Percentiles rank a stretch among this genome's conserved stretches.
Conservation (phyloP, 768 basidiomycete genomes). For the Butyriboletus loyo region DNA sequence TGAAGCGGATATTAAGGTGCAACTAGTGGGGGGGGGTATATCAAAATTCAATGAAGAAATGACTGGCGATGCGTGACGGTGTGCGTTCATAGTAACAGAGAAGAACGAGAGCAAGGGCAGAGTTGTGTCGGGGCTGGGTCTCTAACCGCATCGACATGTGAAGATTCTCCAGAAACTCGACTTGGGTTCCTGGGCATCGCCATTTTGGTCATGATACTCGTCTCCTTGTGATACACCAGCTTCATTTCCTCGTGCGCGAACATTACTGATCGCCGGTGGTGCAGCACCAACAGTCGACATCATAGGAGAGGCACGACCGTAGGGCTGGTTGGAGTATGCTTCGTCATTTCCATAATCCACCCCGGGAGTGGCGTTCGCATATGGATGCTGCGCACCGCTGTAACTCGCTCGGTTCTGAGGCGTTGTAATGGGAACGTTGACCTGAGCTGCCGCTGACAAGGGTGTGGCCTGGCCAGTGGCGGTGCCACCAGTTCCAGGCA, state of each 20-base stretch:
- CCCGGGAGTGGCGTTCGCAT: slow-evolving; percentile 58
- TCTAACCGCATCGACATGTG: slow-evolving; percentile 74
- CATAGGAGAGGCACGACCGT: slow-evolving; percentile 84
- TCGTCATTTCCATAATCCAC: slow-evolving; percentile 65
- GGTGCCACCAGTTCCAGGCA: slow-evolving; percentile 47
- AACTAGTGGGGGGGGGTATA: slow-evolving; percentile 34
- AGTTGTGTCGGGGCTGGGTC: slow-evolving; percentile 5
- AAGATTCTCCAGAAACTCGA: slow-evolving; percentile 62
- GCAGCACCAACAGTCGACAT: slow-evolving; percentile 64
- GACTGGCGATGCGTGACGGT: slow-evolving; percentile 31
- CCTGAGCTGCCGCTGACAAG: slow-evolving; percentile 71
- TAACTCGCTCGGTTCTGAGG: slow-evolving; percentile 47
- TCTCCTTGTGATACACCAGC: slow-evolving; percentile 61
- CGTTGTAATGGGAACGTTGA: slow-evolving; percentile 64
- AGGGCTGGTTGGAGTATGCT: slow-evolving; percentile 54
- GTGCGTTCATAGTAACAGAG: slow-evolving; percentile 27
- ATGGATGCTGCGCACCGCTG: slow-evolving; percentile 58
- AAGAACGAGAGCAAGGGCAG: slow-evolving; percentile 16
- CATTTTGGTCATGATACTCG: slow-evolving; percentile 55
- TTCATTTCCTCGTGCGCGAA: slow-evolving; percentile 69
- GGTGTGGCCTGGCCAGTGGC: slow-evolving; percentile 59
- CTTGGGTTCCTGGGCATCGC: slow-evolving; percentile 51
- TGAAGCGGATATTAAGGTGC: slow-evolving; percentile 37
- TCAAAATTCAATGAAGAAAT: slow-evolving; percentile 36
- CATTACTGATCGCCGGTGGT: slow-evolving; percentile 69